Evolutionary conservation across 345 rosid species (phyloP), one percentile per base, ranked within the genome.

Genomic region (Anacardium occidentale): DNA sequence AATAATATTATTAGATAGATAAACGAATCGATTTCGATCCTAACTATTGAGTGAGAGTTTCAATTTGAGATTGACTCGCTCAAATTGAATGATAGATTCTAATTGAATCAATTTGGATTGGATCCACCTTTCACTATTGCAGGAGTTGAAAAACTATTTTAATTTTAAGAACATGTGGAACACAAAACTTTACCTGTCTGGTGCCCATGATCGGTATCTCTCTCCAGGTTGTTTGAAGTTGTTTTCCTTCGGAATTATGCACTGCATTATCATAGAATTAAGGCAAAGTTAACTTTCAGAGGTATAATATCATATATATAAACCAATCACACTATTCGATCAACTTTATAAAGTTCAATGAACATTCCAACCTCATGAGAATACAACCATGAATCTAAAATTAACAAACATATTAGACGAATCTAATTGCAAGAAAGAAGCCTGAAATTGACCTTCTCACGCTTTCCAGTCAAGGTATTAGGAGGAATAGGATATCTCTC

Each of bases 191-290:
- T 86, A 94, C 98, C 97, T 94, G 84, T 90, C 94, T 6, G 98
- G 83, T 61, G 80, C 74, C 87, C 88, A 94, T 7, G 99, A 88
- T 12, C 91, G 76, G 83, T 86, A 94, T 79, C 97, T 86, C 79
- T 94, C 94, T 51, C 99, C 98, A 56, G 99, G 93, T 79, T 94
- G 94, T 79, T 92, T 82, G 88, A 94, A 92, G 87, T 95, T 90
- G 88, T 92, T 88, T 83, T 90, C 98, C 84, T 92, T 92, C 40
- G 52, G 85, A 73, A 89, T 90, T 24, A 95, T 78, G 88, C 88
- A 76, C 98, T 94, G 86, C 79, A 77, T 62, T 32, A 50, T 26
- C 32, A 70, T 42, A 9, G 29, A 74, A 69, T 37, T 67, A 40
- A 26, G 54, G 54, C 20, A 48, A 53, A 15, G 13, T 40, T n/a